Evolutionary conservation across 306 rosid genomes (phyloP), one percentile per base, ranked within the genome.

Genomic region (Vigna hirtella): DNA sequence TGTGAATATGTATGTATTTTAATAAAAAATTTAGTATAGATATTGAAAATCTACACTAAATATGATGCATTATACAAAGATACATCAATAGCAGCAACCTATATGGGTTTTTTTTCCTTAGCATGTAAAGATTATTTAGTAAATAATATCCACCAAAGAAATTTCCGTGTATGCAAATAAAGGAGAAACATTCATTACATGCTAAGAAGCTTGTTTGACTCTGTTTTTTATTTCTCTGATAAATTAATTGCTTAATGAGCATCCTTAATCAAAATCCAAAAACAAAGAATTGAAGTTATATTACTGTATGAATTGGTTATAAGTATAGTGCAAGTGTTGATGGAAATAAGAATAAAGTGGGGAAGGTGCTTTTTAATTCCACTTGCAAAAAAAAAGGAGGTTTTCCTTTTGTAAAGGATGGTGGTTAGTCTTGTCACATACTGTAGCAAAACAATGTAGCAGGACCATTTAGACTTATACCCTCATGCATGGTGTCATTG

Each of bases 261-360:
- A 11, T 48, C 63, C 38, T 55, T 52, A n/a, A 14, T 6, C 51
- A 64, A 36, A 66, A 18, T 42, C 74, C 38, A 16, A 58, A 74
- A 81, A 64, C 22, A 63, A 64, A 81, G 2, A 36, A 51, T 20
- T 65, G 28, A 17, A 40, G 68, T 67, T 51, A 26, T 26, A 30
- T 30, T 30, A 17, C 50, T 66, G 17, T 58, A 36, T 36, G 5
- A 63, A 70, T 43, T 63, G 75, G 66, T 65, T 55, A 55, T 2
- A 70, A 53, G 1, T n/a, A 9, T 42, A 17, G n/a, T 43, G 83
- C 77, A 82, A 79, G 74, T 70, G 77, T 61, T 81, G 74, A 81
- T 75, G 81, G 85, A 81, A 84, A 80, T 80, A 74, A 84, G 92
- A 85, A 88, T 90, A 90, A 88, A 88, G 94, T 75, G 80, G 73